Percentiles rank a stretch among this genome's conserved stretches.
Evolutionary conservation across 2,329 filamentous ascomycete genomes (phyloP).

Genomic region (Penicillium thymicola): DNA sequence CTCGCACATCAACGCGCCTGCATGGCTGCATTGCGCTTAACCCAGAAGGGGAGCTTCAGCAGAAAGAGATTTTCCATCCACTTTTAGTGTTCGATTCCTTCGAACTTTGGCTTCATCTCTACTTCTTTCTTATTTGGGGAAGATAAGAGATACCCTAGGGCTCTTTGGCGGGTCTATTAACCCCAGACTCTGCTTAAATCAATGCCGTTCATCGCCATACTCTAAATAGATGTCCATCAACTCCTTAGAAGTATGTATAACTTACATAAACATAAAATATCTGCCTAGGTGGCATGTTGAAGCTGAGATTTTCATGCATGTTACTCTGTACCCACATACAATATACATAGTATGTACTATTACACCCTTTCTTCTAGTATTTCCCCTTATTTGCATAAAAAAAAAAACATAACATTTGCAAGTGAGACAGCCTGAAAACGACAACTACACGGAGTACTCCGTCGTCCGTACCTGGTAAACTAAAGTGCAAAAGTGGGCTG

Average conservation of each 20-base stretch:
- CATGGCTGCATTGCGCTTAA: constrained; percentile 17
- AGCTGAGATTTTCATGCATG: neutral
- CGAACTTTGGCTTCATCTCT: neutral
- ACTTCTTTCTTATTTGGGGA: constrained; percentile 2
- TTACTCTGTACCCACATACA: neutral
- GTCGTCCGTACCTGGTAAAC: neutral
- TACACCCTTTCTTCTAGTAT: neutral
- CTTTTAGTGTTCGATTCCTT: neutral
- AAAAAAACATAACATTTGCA: no score
- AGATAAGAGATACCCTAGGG: constrained; percentile 1
- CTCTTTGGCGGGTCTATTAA: neutral
- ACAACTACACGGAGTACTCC: neutral
- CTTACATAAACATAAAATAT: neutral
- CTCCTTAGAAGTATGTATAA: neutral
- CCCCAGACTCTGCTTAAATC: neutral
- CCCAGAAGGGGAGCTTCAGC: constrained; percentile 39
- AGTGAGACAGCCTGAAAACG: neutral
- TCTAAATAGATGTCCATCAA: neutral
- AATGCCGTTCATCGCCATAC: neutral
- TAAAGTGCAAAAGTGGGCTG: neutral
- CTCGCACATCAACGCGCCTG: constrained; percentile 5
- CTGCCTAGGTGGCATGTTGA: neutral
- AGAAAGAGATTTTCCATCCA: constrained; percentile 23
- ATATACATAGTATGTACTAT: neutral
- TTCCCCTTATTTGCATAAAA: neutral